Evolutionary conservation across 208 protist genomes (phyloP).

Genomic region (Leishmania gerbilli): DNA sequence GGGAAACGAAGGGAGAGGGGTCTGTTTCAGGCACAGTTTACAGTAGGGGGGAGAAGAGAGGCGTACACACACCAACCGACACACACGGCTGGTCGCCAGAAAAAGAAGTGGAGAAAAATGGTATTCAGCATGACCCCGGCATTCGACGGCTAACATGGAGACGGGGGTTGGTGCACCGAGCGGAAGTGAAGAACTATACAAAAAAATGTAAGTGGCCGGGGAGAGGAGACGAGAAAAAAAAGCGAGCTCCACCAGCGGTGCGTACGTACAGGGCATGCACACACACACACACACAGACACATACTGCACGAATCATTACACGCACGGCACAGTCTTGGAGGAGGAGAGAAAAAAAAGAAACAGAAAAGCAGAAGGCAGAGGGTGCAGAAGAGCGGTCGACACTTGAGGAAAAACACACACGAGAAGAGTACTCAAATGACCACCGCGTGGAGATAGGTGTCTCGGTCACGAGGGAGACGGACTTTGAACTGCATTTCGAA

Average conservation of each 20-base stretch:
- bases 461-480: neutral
- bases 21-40: too few species aligned
- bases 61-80: too few species aligned
- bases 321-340: neutral
- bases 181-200: too few species aligned
- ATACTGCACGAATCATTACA: neutral
- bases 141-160: too few species aligned
- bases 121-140: neutral
- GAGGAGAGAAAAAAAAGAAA: neutral
- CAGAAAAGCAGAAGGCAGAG: neutral
- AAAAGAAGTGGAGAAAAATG: neutral
- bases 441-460: neutral
- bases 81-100: too few species aligned
- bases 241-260: neutral
- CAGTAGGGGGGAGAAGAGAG: too few species aligned
- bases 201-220: too few species aligned
- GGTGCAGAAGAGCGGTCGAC: too few species aligned
- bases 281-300: neutral
- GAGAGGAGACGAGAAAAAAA: neutral
- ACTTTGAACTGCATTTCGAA: neutral
- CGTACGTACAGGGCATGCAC: too few species aligned
- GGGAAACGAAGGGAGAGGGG: too few species aligned
- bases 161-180: too few species aligned
- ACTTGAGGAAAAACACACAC: too few species aligned
- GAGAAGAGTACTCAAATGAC: neutral